phyloP scores from a whole-genome alignment of 2,329 filamentous ascomycete species.

The Xylaria sp. region DNA sequence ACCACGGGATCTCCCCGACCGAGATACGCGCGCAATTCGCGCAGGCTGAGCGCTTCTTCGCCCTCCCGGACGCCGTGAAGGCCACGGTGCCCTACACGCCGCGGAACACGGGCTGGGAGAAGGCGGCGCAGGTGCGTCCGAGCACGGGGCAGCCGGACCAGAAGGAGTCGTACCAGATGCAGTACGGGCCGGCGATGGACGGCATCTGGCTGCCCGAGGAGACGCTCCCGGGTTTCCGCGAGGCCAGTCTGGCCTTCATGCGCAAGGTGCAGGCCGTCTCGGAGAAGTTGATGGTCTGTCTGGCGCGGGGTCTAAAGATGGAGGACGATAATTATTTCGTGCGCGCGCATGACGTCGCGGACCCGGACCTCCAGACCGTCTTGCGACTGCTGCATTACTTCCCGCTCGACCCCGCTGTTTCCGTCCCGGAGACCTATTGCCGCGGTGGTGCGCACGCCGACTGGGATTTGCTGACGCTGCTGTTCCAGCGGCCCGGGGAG shows the following conservation, averaged over 20 bases:
- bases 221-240: slow-evolving; percentile 61
- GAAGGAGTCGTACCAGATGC: slow-evolving; percentile 72
- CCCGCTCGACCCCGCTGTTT: slow-evolving; percentile 53
- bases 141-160: slow-evolving; percentile 68
- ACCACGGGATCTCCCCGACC: slow-evolving; percentile 63
- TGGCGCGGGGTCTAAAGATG: slow-evolving; percentile 68
- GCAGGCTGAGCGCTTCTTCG: slow-evolving; percentile 64
- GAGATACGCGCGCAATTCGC: slow-evolving; percentile 65
- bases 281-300: slow-evolving; percentile 67
- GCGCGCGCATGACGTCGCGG: slow-evolving; percentile 61
- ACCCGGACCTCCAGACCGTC: slow-evolving; percentile 65
- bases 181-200: slow-evolving; percentile 67
- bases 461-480: slow-evolving; percentile 70
- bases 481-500: slow-evolving; percentile 71
- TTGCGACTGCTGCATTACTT: slow-evolving; percentile 69
- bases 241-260: slow-evolving; percentile 63
- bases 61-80: slow-evolving; percentile 62
- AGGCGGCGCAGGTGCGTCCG: slow-evolving; percentile 66
- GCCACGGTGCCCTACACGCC: slow-evolving; percentile 64
- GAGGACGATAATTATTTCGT: slow-evolving; percentile 65
- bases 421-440: slow-evolving; percentile 60
- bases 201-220: slow-evolving; percentile 63
- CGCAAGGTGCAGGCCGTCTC: slow-evolving; percentile 62
- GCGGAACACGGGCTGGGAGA: slow-evolving; percentile 71
- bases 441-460: slow-evolving; percentile 72